Conservation (phyloP, 2,329 filamentous ascomycete genomes). For the Clonostachys rhizophaga region DNA sequence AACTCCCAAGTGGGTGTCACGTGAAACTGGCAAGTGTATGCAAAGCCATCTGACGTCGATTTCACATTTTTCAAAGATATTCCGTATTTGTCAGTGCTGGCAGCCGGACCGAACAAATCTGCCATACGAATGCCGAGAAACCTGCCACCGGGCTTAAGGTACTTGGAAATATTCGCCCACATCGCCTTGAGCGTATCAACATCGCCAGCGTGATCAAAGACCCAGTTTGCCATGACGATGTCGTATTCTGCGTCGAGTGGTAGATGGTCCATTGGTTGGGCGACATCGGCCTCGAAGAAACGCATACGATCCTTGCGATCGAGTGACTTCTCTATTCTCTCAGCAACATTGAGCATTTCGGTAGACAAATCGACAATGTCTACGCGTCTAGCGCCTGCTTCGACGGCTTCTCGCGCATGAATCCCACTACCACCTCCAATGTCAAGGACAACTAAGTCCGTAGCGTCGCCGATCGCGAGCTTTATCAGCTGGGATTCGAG, state of each 20-base stretch:
- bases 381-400: not conserved
- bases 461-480: not conserved
- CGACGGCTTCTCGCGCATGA: not conserved
- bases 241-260: constrained; percentile 16
- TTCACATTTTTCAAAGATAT: not conserved
- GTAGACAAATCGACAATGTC: constrained; percentile 1
- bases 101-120: not conserved
- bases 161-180: constrained; percentile 14
- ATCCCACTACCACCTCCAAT: not conserved
- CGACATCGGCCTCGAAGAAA: constrained; percentile 15
- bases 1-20: not conserved
- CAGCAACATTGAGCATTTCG: not conserved
- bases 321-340: not conserved
- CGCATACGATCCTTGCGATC: constrained; percentile 7
- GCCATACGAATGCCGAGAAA: constrained; percentile 15
- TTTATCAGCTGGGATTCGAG: not conserved
- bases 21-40: not conserved
- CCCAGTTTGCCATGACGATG: constrained; percentile 24
- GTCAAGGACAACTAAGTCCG: constrained; percentile 1
- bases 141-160: constrained; percentile 17
- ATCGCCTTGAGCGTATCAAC: constrained; percentile 15
- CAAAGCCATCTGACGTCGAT: not conserved
- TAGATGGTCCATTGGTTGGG: constrained; percentile 9
- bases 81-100: not conserved
- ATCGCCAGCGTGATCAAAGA: constrained; percentile 18